Conservation (phyloP, 345 rosid genomes). For the Eucalyptus marginata region DNA sequence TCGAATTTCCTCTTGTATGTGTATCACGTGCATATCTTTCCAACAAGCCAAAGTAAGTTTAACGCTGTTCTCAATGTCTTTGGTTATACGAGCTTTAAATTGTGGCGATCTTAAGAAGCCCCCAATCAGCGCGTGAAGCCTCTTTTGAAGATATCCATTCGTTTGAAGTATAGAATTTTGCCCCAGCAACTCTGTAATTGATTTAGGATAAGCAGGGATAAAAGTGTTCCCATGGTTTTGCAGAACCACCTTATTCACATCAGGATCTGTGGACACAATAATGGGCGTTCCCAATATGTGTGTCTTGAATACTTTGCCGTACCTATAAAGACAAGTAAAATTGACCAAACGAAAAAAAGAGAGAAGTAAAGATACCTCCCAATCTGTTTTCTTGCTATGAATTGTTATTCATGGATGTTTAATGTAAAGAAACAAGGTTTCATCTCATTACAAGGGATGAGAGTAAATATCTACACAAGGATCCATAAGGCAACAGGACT, state of each 20-base stretch:
- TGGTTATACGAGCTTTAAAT: conserved; percentile 51
- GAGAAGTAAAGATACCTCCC: neutral
- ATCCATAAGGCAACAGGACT: neutral
- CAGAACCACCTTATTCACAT: conserved; percentile 79
- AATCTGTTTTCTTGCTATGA: neutral
- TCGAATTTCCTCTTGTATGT: conserved; percentile 58
- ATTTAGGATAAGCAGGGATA: conserved; percentile 88
- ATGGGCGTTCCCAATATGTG: conserved; percentile 88
- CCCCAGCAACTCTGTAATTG: conserved; percentile 59
- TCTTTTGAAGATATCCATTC: conserved; percentile 65
- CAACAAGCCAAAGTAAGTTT: conserved; percentile 43
- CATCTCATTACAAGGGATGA: neutral
- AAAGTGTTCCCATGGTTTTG: conserved; percentile 76
- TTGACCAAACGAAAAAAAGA: neutral
- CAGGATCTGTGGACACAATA: conserved; percentile 85
- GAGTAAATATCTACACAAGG: neutral
- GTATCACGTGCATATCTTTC: conserved; percentile 28
- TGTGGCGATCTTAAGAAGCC: conserved; percentile 79
- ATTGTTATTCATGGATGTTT: neutral
- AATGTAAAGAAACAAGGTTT: neutral
- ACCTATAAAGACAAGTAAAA: conserved; percentile 11
- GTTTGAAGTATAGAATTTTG: conserved; percentile 68
- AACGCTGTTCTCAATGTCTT: conserved; percentile 48
- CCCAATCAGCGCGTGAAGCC: conserved; percentile 59
- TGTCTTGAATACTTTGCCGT: conserved; percentile 83